A percentile compares a stretch with the other conserved stretches of the same genome.
Evolutionary conservation across 1,284 basidiomycete genomes (phyloP).

Genomic region (Polyporus tsugae): DNA sequence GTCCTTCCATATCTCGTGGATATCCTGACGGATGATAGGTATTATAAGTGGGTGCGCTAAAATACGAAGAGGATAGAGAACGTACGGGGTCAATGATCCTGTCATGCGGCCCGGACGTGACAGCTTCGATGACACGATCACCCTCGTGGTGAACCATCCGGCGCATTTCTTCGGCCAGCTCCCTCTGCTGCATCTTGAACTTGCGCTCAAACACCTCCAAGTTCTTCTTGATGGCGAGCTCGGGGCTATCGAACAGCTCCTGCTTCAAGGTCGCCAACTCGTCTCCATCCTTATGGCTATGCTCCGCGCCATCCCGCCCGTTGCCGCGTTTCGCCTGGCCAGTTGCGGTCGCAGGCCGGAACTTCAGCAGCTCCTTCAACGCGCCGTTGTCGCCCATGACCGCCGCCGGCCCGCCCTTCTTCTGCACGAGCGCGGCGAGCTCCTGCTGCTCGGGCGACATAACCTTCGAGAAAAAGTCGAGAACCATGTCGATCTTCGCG

Average conservation of each 20-base stretch:
- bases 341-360: not conserved
- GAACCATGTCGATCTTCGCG: constrained; percentile 18
- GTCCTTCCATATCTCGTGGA: constrained; percentile 39
- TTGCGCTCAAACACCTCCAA: constrained; percentile 39
- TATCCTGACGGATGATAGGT: constrained; percentile 25
- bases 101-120: constrained; percentile 42
- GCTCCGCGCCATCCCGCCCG: not conserved
- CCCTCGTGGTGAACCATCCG: constrained; percentile 31
- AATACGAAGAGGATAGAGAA: not conserved
- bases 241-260: constrained; percentile 22
- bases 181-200: constrained; percentile 40
- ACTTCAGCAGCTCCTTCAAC: constrained; percentile 29
- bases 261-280: constrained; percentile 10
- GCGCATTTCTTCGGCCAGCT: constrained; percentile 37
- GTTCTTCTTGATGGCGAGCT: constrained; percentile 37
- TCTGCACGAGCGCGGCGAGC: constrained; percentile 27
- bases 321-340: not conserved
- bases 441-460: constrained; percentile 20
- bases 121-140: constrained; percentile 38
- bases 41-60: no score
- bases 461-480: constrained; percentile 10
- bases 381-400: constrained; percentile 30
- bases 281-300: not conserved
- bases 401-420: constrained; percentile 30
- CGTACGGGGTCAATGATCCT: constrained; percentile 40